Percentiles rank a stretch among this genome's conserved stretches.
These are phyloP conservation scores for Sistotremastrum suecicum DNA, from an alignment of 768 basidiomycete species.

Conservation along the genomic window DNA sequence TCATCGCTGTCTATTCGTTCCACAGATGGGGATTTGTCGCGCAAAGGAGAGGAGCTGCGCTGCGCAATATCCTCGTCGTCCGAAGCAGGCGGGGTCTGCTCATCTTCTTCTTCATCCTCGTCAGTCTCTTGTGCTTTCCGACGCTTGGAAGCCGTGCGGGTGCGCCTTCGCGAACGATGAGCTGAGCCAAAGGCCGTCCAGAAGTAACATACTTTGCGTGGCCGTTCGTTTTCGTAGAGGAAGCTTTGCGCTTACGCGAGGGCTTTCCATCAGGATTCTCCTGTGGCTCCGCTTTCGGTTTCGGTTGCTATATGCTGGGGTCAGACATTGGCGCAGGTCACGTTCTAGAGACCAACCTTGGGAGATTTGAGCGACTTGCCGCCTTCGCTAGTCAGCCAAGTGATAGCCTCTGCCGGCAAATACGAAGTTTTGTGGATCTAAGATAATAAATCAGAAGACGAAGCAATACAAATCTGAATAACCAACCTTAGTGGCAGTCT, in stretches of 20 bases:
- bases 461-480: background rate
- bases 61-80: slow-evolving; percentile 7
- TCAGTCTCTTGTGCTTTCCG: slow-evolving; percentile 14
- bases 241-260: slow-evolving; percentile 36
- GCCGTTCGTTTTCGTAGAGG: slow-evolving; percentile 30
- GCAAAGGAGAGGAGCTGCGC: background rate
- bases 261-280: slow-evolving; percentile 3
- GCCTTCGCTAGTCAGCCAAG: slow-evolving; percentile 31
- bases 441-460: background rate
- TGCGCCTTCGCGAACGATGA: slow-evolving; percentile 22
- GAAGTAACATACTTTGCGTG: slow-evolving; percentile 33
- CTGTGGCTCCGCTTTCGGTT: slow-evolving; percentile 1
- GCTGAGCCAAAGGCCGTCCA: slow-evolving; percentile 13
- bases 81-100: slow-evolving; percentile 5
- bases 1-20: slow-evolving; percentile 7
- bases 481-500: slow-evolving; percentile 48
- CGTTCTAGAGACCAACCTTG: background rate
- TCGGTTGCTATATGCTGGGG: background rate
- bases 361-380: slow-evolving; percentile 4
- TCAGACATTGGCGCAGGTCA: background rate
- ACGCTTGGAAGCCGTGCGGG: slow-evolving; percentile 13
- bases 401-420: slow-evolving; percentile 42
- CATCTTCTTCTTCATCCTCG: slow-evolving; percentile 14
- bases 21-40: background rate
- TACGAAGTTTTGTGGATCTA: slow-evolving; percentile 60